A percentile compares a stretch with the other conserved stretches of the same genome.
These are phyloP conservation scores for Pleurotus tuber-regium DNA, from an alignment of 768 basidiomycete genomes.

Conservation along the genomic window DNA sequence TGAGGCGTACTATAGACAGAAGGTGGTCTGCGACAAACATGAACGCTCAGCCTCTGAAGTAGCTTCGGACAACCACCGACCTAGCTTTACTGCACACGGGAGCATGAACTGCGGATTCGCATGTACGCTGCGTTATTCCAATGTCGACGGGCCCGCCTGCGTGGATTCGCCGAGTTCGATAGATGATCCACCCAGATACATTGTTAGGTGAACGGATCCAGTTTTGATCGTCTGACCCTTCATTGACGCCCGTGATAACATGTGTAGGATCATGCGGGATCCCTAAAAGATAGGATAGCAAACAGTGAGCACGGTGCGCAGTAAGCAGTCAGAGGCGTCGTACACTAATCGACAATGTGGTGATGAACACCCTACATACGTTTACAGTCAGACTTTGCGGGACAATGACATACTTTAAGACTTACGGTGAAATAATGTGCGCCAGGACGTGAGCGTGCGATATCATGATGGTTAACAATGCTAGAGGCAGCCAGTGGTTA, in stretches of 20 bases:
- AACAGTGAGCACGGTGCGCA: neutral
- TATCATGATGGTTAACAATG: neutral
- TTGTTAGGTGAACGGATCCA: neutral
- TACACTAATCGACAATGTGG: neutral
- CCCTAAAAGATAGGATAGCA: neutral
- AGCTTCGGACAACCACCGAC: too few relatives aligned
- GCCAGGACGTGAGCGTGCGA: neutral
- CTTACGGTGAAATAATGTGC: constrained; percentile 1
- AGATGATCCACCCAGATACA: neutral
- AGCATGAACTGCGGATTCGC: too few relatives aligned
- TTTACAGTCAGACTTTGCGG: neutral
- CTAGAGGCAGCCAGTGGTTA: neutral
- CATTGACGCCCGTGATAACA: neutral
- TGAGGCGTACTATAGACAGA: too few relatives aligned
- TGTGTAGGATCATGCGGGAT: constrained; percentile 4
- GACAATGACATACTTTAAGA: neutral
- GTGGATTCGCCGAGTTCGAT: too few relatives aligned
- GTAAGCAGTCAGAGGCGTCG: too few relatives aligned
- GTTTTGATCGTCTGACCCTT: neutral
- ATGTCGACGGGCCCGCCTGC: too few relatives aligned
- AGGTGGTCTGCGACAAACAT: too few relatives aligned
- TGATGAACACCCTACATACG: neutral
- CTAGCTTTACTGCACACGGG: too few relatives aligned
- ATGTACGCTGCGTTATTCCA: too few relatives aligned
- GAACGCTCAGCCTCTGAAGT: too few relatives aligned